Conservation (phyloP, 2,329 filamentous ascomycete genomes). For the Xylogone sp. region DNA sequence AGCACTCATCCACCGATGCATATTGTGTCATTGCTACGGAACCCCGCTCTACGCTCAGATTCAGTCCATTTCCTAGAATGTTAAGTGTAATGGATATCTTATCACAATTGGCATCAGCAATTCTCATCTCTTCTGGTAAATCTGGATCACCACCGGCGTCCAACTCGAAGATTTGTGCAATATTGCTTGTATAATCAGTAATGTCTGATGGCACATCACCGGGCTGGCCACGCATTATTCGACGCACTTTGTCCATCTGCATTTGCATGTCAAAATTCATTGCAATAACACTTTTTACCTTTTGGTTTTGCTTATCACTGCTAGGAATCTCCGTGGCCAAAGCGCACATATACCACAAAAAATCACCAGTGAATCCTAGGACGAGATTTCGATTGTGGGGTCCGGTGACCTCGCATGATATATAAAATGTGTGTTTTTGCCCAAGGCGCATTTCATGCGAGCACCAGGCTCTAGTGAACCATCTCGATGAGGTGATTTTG, state of each 20-base stretch:
- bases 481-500: neutral
- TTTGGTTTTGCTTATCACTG: neutral
- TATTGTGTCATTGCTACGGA: neutral
- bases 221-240: neutral
- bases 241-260: neutral
- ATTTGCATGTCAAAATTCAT: neutral
- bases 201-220: neutral
- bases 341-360: neutral
- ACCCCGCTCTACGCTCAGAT: constrained; percentile 1
- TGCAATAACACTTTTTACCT: neutral
- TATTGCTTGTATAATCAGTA: neutral
- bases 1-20: constrained; percentile 3
- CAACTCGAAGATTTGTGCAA: constrained; percentile 1
- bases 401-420: neutral
- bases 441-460: constrained; percentile 5
- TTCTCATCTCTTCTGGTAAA: neutral
- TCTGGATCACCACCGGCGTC: constrained; percentile 1
- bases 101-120: constrained; percentile 4
- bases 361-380: neutral
- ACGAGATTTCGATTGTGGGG: neutral
- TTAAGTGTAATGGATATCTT: constrained; percentile 8
- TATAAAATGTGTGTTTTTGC: constrained; percentile 1
- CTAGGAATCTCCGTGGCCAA: neutral
- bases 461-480: constrained; percentile 8
- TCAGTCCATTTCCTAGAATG: constrained; percentile 4